Evolutionary conservation across 345 rosid genomes (phyloP).

Genomic region (Eucalyptus erythrocorys): DNA sequence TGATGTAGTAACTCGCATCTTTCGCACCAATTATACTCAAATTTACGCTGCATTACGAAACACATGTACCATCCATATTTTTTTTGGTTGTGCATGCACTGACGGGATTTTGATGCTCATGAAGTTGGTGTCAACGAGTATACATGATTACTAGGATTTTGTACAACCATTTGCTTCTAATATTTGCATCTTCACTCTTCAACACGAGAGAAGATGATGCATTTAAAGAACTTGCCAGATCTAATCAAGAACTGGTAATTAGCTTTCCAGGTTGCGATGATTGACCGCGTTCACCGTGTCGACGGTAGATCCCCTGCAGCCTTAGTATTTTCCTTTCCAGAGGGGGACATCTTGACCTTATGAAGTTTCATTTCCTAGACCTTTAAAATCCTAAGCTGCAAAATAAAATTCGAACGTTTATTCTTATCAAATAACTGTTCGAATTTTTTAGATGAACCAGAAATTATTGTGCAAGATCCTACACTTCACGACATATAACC

Average conservation of each 20-base stretch:
- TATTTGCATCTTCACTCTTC: neutral
- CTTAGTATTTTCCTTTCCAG: neutral
- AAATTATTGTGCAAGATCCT: rapidly evolving
- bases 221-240: neutral
- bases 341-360: neutral
- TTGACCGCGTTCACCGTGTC: no score
- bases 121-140: neutral
- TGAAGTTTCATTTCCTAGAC: neutral
- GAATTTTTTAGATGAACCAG: no score
- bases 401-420: neutral
- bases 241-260: no score
- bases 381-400: neutral
- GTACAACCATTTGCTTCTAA: neutral
- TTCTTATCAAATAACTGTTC: no score
- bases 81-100: neutral
- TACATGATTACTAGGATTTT: neutral
- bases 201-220: neutral
- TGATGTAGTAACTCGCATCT: neutral
- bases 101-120: neutral
- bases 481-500: no score
- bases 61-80: neutral
- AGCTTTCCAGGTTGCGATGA: neutral
- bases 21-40: neutral
- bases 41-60: neutral
- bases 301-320: neutral